Evolutionary conservation across 257 asterid genomes (phyloP), one percentile per base, ranked within the genome.

Genomic region (Rauvolfia tetraphylla): DNA sequence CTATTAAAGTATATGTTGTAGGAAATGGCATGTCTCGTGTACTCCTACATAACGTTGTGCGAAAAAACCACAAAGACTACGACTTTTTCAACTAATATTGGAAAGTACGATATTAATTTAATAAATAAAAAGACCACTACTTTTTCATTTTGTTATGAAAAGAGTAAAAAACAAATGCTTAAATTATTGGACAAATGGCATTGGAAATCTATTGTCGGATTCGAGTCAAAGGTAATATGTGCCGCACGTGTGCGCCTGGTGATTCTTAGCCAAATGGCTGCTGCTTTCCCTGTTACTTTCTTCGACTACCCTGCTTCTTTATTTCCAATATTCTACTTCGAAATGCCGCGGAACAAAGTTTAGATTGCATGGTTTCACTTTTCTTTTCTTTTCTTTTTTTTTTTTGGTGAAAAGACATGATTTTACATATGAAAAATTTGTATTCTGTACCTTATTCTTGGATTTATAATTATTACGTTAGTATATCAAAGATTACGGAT

Each of bases 181-280:
- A 44, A 71, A 44, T 46, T 71, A 44, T 44, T 18, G 25, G 57
- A 46, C 61, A 44, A 14, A 44, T 27, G 66, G 81, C 79, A 72
- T 73, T 58, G 84, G 81, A 81, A 81, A 73, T 34, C 81, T 57
- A 71, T 51, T 65, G 44, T 71, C 76, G 74, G 72, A 51, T 58
- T 39, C 41, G 69, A 80, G 76, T 72, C 73, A 75, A 67, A 76
- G 67, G 46, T 39, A 53, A n/a, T 68, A 39, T 68, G 61, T 36
- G 70, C 22, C 73, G 72, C 79, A 77, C 81, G 76, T 81, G 81
- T 72, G 81, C 34, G 51, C 46, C 51, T 66, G 72, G 34, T 73
- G 36, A 54, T 54, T 36, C 41, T 33, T 68, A 29, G 56, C 62
- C 78, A 51, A 72, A 81, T n/a, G 63, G 57, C 71, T 74, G 72